Base-by-base conservation (phyloP, 495 filamentous ascomycete species). In the Hypoxylon rickii region DNA sequence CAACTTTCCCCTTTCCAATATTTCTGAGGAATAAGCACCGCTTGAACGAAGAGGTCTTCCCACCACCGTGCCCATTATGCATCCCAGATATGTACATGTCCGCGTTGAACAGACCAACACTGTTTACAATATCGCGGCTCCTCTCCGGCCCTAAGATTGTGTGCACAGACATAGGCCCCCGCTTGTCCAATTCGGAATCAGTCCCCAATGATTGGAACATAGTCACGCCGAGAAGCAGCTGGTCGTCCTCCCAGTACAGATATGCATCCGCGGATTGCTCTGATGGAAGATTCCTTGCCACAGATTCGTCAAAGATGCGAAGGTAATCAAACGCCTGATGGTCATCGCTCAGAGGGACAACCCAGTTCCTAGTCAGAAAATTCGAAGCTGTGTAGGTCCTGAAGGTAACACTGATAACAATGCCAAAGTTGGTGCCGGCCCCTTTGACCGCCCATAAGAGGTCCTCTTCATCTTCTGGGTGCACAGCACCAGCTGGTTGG, bases 21-120 rank as follows among this genome's bases (percentile, higher is more conserved):
- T 60, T 0, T 57, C 81, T 81, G 34, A 87, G 70, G 61, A 86
- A 86, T 57, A 86, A 42, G 65, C 83, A 86, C 69, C 83, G 77
- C 72, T 86, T 86, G 74, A 87, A 86, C 15, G 83, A 78, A 42
- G 77, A 84, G 1, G 81, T 86, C 67, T 83, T 85, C 64, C 74
- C 75, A 18, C 75, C 67, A 46, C 75, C 75, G 55, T 86, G 82
- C 15, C 81, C 83, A 39, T 80, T 79, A 46, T 86, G 82, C 79
- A 86, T 80, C 36, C 45, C 61, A 11, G 79, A 83, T 65, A 86
- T 74, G 67, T 86, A 84, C 79, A 85, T 84, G 31, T 86, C 82
- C 4, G 73, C 67, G 8, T 85, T 77, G 54, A 86, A 86, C 58
- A 86, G 57, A 53, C 67, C 76, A 34, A 84, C 60, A 40, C 70